Evolutionary conservation across 257 asterid genomes (phyloP).

Genomic region (Craterostigma plantagineum): DNA sequence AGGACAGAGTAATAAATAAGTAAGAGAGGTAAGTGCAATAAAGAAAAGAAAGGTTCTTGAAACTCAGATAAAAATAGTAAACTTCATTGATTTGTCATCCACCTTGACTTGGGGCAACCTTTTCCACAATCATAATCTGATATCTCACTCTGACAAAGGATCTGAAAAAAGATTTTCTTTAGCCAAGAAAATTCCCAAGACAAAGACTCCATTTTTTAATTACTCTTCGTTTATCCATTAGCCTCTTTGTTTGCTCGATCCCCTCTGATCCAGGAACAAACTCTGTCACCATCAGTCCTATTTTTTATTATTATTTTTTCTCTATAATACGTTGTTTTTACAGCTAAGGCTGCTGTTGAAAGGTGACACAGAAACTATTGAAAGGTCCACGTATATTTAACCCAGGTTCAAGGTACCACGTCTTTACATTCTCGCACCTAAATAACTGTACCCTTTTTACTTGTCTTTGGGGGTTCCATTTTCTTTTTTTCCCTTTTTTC

Average conservation of each 20-base stretch:
- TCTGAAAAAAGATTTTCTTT: slow-evolving; percentile 16
- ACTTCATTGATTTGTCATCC: background rate
- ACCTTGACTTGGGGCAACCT: slow-evolving; percentile 3
- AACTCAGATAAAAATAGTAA: background rate
- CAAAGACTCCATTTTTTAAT: slow-evolving; percentile 11
- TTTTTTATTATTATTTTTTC: slow-evolving; percentile 15
- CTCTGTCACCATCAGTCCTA: slow-evolving; percentile 61
- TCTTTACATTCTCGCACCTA: slow-evolving; percentile 47
- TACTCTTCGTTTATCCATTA: slow-evolving; percentile 34
- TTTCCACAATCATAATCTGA: slow-evolving; percentile 29
- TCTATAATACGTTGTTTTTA: slow-evolving; percentile 24
- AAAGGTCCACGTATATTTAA: slow-evolving; percentile 56
- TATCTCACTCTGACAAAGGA: slow-evolving; percentile 75
- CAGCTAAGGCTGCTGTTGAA: slow-evolving; percentile 73
- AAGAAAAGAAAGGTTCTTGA: background rate
- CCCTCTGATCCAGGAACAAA: slow-evolving; percentile 77
- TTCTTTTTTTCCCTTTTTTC: too few relatives aligned
- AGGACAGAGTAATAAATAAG: too few relatives aligned
- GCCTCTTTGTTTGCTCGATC: slow-evolving; percentile 18
- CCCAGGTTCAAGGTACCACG: slow-evolving; percentile 82
- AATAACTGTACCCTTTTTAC: slow-evolving; percentile 26
- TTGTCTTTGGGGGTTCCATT: slow-evolving; percentile 26
- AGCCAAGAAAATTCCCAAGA: slow-evolving; percentile 29
- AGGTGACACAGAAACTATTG: slow-evolving; percentile 31
- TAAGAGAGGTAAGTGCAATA: too few relatives aligned